A percentile compares a stretch with the other conserved stretches of the same genome.
Evolutionary conservation across 176 grass and related monocot species (phyloP).

Genomic region (Olyra latifolia): DNA sequence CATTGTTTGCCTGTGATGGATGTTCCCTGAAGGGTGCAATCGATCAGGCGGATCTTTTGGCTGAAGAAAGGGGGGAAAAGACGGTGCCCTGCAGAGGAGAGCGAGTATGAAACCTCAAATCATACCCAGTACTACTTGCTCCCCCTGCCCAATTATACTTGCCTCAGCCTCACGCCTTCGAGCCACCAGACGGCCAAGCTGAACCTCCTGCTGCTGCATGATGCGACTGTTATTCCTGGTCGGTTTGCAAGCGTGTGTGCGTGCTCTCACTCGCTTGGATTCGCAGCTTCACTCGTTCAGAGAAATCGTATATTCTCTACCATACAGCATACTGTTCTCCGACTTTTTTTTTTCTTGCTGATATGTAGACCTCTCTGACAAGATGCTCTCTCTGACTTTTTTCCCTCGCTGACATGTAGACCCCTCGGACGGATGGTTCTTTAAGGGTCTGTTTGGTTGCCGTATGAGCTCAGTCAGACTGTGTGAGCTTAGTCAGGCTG

Average conservation of each 20-base stretch:
- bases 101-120: constrained; percentile 67
- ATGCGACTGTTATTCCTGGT: constrained; percentile 46
- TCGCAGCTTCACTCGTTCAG: too few species aligned
- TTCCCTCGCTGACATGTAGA: too few species aligned
- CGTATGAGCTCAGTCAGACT: too few species aligned
- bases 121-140: constrained; percentile 31
- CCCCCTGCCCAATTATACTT: not conserved
- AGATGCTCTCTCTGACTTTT: too few species aligned
- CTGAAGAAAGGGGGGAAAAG: constrained; percentile 41
- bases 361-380: too few species aligned
- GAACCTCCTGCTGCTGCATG: not conserved
- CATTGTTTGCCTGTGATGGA: constrained; percentile 24
- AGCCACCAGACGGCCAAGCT: not conserved
- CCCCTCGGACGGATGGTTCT: too few species aligned
- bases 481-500: too few species aligned
- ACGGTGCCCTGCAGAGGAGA: constrained; percentile 25
- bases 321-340: too few species aligned
- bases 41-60: constrained; percentile 41
- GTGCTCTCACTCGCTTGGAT: constrained; percentile 24
- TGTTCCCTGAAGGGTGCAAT: constrained; percentile 25
- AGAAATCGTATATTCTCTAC: too few species aligned
- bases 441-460: too few species aligned
- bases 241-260: not conserved
- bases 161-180: not conserved
- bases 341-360: too few species aligned